Evolutionary conservation across 208 protist genomes (phyloP).

Genomic region (Leishmania martiniquensis): DNA sequence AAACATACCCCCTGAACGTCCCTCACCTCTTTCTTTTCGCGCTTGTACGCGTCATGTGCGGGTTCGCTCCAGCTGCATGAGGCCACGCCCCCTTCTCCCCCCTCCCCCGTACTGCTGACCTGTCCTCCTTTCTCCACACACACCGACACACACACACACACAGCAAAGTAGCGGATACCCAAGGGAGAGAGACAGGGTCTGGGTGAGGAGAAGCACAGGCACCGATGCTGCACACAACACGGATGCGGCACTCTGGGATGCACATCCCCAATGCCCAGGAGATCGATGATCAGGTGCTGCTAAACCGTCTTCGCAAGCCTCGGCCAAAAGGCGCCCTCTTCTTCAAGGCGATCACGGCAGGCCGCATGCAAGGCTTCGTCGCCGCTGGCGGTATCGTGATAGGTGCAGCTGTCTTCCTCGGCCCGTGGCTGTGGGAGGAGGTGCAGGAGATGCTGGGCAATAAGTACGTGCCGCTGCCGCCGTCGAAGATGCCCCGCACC

Average conservation of each 20-base stretch:
- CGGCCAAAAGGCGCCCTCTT: slow-evolving; percentile 32
- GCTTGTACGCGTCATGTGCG: neutral
- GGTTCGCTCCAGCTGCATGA: neutral
- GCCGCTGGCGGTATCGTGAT: slow-evolving; percentile 71
- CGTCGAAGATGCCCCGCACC: slow-evolving; percentile 66
- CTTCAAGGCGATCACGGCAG: slow-evolving; percentile 57
- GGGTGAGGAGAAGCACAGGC: neutral
- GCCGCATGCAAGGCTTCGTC: slow-evolving; percentile 67
- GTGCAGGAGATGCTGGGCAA: slow-evolving; percentile 67
- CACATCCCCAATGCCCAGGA: slow-evolving; percentile 33
- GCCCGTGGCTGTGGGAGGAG: slow-evolving; percentile 81
- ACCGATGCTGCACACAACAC: slow-evolving; percentile 21
- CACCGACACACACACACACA: neutral
- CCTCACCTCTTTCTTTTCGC: neutral
- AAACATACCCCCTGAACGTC: neutral
- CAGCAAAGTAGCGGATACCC: neutral
- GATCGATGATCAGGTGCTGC: slow-evolving; percentile 51
- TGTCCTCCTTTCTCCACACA: neutral
- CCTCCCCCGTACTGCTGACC: neutral
- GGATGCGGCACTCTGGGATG: slow-evolving; percentile 7
- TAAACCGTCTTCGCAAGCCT: slow-evolving; percentile 49
- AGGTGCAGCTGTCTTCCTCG: slow-evolving; percentile 67
- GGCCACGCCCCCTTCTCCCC: neutral
- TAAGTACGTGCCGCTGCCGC: slow-evolving; percentile 64
- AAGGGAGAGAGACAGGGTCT: neutral